Conservation (phyloP, 306 rosid species). For the Quercus alba region DNA sequence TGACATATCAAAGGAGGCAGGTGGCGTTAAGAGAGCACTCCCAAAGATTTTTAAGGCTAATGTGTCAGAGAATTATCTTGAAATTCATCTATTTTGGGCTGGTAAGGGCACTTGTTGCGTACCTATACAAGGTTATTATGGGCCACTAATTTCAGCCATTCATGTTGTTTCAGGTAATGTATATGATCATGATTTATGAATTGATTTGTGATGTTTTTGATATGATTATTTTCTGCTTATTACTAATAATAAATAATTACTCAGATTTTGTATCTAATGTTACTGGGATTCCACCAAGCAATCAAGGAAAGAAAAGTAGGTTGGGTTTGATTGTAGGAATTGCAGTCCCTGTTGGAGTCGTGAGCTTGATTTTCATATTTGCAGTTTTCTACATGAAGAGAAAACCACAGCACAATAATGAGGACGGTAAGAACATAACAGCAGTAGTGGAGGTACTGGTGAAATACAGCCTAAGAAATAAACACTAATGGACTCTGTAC, state of each 20-base stretch:
- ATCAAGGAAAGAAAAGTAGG: slow-evolving; percentile 19
- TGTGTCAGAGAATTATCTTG: slow-evolving; percentile 58
- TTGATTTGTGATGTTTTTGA: too few species aligned
- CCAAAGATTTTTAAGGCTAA: slow-evolving; percentile 23
- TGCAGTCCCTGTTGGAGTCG: slow-evolving; percentile 50
- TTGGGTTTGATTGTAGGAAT: slow-evolving; percentile 57
- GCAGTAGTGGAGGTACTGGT: too few species aligned
- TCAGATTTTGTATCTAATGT: slow-evolving; percentile 63
- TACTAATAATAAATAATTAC: background rate
- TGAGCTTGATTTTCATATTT: slow-evolving; percentile 29
- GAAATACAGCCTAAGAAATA: too few species aligned
- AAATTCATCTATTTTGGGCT: slow-evolving; percentile 81
- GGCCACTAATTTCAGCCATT: slow-evolving; percentile 72
- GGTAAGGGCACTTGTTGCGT: slow-evolving; percentile 85
- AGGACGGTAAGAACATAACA: slow-evolving; percentile 45
- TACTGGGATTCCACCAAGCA: slow-evolving; percentile 47
- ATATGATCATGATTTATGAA: too few species aligned
- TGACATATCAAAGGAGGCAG: slow-evolving; percentile 61
- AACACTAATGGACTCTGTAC: too few species aligned
- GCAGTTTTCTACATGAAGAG: slow-evolving; percentile 41
- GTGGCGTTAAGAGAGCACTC: slow-evolving; percentile 22
- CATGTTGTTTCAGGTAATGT: slow-evolving; percentile 63
- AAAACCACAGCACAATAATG: slow-evolving; percentile 28
- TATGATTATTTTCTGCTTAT: too few species aligned
- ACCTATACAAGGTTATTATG: slow-evolving; percentile 54